phyloP scores from a whole-genome alignment of 2,329 filamentous ascomycete genomes.

The Aspergillus persii region DNA sequence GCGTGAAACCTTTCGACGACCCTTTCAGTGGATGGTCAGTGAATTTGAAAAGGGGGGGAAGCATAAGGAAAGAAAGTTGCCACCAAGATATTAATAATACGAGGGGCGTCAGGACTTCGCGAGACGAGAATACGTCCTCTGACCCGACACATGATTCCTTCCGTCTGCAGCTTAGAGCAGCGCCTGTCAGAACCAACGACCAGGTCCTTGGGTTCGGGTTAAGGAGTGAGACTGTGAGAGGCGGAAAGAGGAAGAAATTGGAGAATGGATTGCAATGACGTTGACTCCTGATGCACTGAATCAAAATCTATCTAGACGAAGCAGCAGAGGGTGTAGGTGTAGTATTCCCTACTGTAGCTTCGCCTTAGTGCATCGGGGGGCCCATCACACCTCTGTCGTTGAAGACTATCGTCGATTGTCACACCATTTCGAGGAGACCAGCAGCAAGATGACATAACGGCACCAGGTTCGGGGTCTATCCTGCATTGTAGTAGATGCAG shows the following conservation, averaged over 20 bases:
- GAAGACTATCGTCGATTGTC: not conserved
- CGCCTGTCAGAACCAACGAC: constrained; percentile 16
- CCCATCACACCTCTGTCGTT: not conserved
- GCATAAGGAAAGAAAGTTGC: not conserved
- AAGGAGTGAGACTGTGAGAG: not conserved
- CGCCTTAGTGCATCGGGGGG: not conserved
- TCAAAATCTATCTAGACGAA: not conserved
- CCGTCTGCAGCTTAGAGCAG: constrained; percentile 1
- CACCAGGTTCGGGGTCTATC: constrained; percentile 9
- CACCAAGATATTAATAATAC: not conserved
- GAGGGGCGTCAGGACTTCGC: constrained; percentile 1
- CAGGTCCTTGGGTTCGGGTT: constrained; percentile 16
- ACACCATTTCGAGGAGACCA: constrained; percentile 1
- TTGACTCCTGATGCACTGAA: not conserved
- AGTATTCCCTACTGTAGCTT: not conserved
- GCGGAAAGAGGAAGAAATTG: not conserved
- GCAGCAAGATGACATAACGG: constrained; percentile 4
- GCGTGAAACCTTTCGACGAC: not conserved
- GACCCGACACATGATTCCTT: constrained; percentile 15
- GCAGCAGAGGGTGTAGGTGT: not conserved
- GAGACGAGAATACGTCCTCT: not conserved
- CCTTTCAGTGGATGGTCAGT: not conserved
- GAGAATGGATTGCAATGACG: constrained; percentile 2
- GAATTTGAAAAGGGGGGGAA: not conserved
- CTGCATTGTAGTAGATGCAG: constrained; percentile 7